Evolutionary conservation across 2,329 filamentous ascomycete genomes (phyloP).

Genomic region (Pseudogymnoascus sp.): DNA sequence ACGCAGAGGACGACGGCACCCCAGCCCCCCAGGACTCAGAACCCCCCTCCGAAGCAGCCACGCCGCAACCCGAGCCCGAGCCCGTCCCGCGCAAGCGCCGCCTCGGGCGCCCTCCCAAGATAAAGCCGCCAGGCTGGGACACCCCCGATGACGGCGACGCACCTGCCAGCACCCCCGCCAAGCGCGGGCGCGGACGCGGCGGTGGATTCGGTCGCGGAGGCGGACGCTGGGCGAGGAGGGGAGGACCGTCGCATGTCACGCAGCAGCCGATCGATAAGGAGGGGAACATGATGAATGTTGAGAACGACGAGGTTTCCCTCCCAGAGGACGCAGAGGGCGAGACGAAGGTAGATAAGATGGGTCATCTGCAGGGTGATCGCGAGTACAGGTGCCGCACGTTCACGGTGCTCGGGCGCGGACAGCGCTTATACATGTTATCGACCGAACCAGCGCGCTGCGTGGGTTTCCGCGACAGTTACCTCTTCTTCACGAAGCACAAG

Average conservation of each 20-base stretch:
- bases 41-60: slow-evolving; percentile 32
- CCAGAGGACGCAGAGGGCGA: slow-evolving; percentile 84
- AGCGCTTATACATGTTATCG: slow-evolving; percentile 93
- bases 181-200: slow-evolving; percentile 58
- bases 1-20: slow-evolving; percentile 37
- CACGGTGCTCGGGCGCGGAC: slow-evolving; percentile 73
- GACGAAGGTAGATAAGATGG: slow-evolving; percentile 84
- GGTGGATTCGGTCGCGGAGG: slow-evolving; percentile 47
- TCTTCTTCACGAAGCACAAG: slow-evolving; percentile 98
- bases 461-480: slow-evolving; percentile 93
- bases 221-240: slow-evolving; percentile 59
- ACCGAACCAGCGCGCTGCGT: slow-evolving; percentile 95
- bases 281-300: slow-evolving; percentile 82
- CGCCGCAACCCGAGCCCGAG: slow-evolving; percentile 34
- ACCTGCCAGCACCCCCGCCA: slow-evolving; percentile 41
- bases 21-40: slow-evolving; percentile 41
- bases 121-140: slow-evolving; percentile 73
- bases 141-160: slow-evolving; percentile 41
- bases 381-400: slow-evolving; percentile 96
- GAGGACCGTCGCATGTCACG: slow-evolving; percentile 65
- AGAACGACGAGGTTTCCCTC: slow-evolving; percentile 84
- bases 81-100: slow-evolving; percentile 62
- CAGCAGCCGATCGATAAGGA: slow-evolving; percentile 88
- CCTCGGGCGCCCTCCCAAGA: slow-evolving; percentile 80
- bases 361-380: slow-evolving; percentile 71